Base-by-base conservation (phyloP, 352 stramenopile species). In the Pythium periplocum region DNA sequence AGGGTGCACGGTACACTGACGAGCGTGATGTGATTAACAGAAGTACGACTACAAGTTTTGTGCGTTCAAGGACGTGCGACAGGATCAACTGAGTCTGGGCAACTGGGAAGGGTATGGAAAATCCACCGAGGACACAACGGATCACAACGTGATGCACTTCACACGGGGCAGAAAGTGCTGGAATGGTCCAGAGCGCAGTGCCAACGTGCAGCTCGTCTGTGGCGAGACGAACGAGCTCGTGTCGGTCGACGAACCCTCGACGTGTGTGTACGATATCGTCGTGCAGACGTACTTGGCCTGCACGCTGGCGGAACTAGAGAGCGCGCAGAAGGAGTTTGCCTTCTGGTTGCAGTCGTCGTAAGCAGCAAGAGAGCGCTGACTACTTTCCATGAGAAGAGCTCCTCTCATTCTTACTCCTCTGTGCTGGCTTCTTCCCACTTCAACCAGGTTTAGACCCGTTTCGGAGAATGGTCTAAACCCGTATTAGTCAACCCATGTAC, bases 161-260 rank as follows among this genome's bases (percentile, higher is more conserved):
- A 62, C 69, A 2, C 77, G 84, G 36, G 91, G 91, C 34, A 69
- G 87, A 11, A 86, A 81, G 34, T 98, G 91, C 71, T 98, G 89
- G 87, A 97, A 97, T 58, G 91, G 91, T 1, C 91, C 91, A 6
- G 54, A 87, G 26, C 76, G 93, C 61, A 87, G 76, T 17, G 82
- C 90, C 4, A 62, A 72, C 3, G 84, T 96, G 12, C 54, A 70
- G 26, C 62, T 98, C 17, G 80, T 79, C 35, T 98, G 93, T 59
- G 89, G 87, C 2, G 49, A 69, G 0, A 72, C 85, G 8, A 83
- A 90, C 31, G 85, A 89, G 47, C 77, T 98, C 48, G 11, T 96
- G 7, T 82, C 72, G n/a, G 87, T 96, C 0, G 85, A 97, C 41
- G 93, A 98, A 66, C 91, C 92, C 17, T 87, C 91, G 46, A 98